Evolutionary conservation across 1,284 basidiomycete species (phyloP), one percentile per base, ranked within the genome.

Genomic region (Papiliotrema terrestris): DNA sequence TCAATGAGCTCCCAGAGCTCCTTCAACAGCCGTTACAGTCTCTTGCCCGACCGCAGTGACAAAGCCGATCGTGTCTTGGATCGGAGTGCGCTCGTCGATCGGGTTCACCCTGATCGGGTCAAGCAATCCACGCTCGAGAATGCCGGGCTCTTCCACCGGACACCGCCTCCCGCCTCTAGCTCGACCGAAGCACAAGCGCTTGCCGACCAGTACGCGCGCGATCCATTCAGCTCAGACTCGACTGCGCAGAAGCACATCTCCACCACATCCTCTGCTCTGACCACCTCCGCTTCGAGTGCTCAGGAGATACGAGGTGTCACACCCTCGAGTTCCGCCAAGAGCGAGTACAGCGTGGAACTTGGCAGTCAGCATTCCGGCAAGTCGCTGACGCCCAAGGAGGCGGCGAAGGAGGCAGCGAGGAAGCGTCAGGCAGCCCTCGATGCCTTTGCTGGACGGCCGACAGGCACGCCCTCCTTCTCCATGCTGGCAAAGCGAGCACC

Each of bases 191-290:
- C 43, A 15, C 51, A 45, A 39, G 42, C 42, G 13, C 35, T 52
- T 2, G 19, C 48, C 26, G 11, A 14, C 26, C 35, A 36, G 8
- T 37, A 2, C 35, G 8, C 41, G 9, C 19, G 14, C n/a, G 47
- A 49, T 49, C 35, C 11, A 8, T 49, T 36, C 47, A 17, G 35
- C 9, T 17, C 9, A 35, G 8, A 19, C 17, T 25, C 6, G 25
- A 25, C 44, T 8, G 9, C 14, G 25, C 22, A 19, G 44, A 47
- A 47, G 14, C 60, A 62, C 29, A 54, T 55, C 23, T 62, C 61
- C 2, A 47, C 51, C 29, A 48, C 52, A 11, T 62, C 60, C n/a
- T 35, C 50, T 22, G 46, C 51, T 23, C 45, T 43, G 36, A 35
- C 22, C 5, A 45, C 43, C 5, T 45, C 51, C 14, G 8, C 26